A percentile compares a stretch with the other conserved stretches of the same genome.
Evolutionary conservation across 2,329 filamentous ascomycete species (phyloP).

Genomic region (Apiospora phragmitis): DNA sequence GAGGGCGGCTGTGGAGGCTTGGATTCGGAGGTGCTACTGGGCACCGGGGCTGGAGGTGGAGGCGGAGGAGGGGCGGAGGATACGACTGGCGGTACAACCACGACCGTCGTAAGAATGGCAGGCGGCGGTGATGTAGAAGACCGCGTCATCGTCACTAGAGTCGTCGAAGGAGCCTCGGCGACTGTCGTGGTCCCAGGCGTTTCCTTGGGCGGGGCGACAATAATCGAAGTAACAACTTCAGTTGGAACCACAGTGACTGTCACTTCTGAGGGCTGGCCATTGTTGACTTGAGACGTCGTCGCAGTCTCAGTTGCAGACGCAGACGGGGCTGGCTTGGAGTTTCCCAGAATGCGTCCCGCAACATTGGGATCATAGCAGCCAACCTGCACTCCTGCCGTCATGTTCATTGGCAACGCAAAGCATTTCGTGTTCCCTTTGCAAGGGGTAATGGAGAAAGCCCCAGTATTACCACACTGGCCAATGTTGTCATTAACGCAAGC

Average conservation of each 20-base stretch:
- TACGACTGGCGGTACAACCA: constrained; percentile 10
- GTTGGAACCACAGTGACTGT: background rate
- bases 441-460: constrained; percentile 42
- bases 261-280: constrained; percentile 6
- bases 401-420: constrained; percentile 56
- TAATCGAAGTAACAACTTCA: background rate
- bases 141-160: constrained; percentile 22
- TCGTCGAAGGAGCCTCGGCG: constrained; percentile 18
- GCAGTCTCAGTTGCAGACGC: background rate
- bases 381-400: constrained; percentile 47
- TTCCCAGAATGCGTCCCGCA: constrained; percentile 45
- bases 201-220: constrained; percentile 3
- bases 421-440: constrained; percentile 43
- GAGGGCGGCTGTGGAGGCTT: background rate
- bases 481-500: constrained; percentile 54
- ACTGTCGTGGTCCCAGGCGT: constrained; percentile 16
- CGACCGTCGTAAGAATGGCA: constrained; percentile 17
- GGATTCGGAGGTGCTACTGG: background rate
- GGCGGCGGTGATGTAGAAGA: constrained; percentile 15
- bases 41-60: background rate
- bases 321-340: background rate
- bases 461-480: constrained; percentile 44
- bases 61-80: constrained; percentile 17
- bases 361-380: constrained; percentile 44
- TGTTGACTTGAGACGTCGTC: background rate